Evolutionary conservation across 176 grass and related monocot genomes (phyloP).

Genomic region (Chloris gayana): DNA sequence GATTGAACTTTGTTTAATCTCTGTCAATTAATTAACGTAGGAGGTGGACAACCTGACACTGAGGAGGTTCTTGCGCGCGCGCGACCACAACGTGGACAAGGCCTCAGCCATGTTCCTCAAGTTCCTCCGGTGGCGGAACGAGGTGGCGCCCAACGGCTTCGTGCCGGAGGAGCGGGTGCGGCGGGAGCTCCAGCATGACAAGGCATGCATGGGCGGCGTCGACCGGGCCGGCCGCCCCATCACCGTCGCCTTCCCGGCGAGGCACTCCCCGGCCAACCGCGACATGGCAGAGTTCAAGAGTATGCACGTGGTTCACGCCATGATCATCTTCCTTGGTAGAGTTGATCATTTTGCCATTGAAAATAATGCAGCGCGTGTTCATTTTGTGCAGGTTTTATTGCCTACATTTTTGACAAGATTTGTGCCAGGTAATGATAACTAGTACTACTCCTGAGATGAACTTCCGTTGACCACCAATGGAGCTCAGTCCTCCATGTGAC

Average conservation of each 20-base stretch:
- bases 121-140: conserved; percentile 62
- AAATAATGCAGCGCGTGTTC: neutral
- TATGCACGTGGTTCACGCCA: neutral
- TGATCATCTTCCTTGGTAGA: neutral
- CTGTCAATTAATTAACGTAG: conserved; percentile 24
- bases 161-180: conserved; percentile 56
- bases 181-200: conserved; percentile 59
- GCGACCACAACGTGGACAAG: conserved; percentile 63
- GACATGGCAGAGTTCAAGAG: conserved; percentile 72
- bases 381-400: conserved; percentile 49
- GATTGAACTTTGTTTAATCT: neutral
- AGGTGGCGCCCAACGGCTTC: conserved; percentile 58
- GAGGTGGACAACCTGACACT: conserved; percentile 75
- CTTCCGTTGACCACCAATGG: neutral
- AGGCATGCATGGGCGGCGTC: conserved; percentile 62
- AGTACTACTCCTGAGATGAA: neutral
- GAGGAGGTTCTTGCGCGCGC: conserved; percentile 77
- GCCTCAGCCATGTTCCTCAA: conserved; percentile 67
- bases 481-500: neutral
- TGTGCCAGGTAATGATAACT: conserved; percentile 54
- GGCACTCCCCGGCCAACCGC: conserved; percentile 58
- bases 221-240: conserved; percentile 65
- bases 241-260: conserved; percentile 48
- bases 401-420: conserved; percentile 70
- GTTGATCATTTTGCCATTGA: neutral